These are phyloP conservation scores for Cinnamomum micranthum DNA, from an alignment of 164 flowering plant species.

Conservation along the genomic window DNA sequence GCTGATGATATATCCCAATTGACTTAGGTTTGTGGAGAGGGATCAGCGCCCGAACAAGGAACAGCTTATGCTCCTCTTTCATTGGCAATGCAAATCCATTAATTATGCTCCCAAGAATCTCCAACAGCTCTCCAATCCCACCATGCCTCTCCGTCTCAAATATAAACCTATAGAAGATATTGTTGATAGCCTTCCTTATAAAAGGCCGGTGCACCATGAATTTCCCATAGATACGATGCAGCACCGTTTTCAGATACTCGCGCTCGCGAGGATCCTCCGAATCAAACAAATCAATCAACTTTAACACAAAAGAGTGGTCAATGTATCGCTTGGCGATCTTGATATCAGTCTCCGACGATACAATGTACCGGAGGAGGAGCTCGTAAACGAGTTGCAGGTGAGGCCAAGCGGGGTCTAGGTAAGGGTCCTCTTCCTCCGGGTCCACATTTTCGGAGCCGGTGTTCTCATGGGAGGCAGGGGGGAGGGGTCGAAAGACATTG, in stretches of 20 bases:
- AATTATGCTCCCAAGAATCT: slow-evolving; percentile 51
- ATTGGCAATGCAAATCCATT: slow-evolving; percentile 54
- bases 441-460: slow-evolving; percentile 50
- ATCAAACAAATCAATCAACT: slow-evolving; percentile 46
- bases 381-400: slow-evolving; percentile 48
- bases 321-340: slow-evolving; percentile 50
- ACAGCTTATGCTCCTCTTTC: slow-evolving; percentile 58
- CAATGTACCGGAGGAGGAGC: slow-evolving; percentile 39
- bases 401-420: slow-evolving; percentile 60
- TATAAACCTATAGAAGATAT: slow-evolving; percentile 47
- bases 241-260: slow-evolving; percentile 49
- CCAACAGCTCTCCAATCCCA: slow-evolving; percentile 51
- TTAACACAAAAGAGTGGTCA: slow-evolving; percentile 46
- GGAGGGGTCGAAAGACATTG: slow-evolving; percentile 65
- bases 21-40: slow-evolving; percentile 53
- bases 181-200: slow-evolving; percentile 46
- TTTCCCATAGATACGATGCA: slow-evolving; percentile 51
- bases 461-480: slow-evolving; percentile 65
- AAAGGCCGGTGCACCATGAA: slow-evolving; percentile 56
- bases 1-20: slow-evolving; percentile 43
- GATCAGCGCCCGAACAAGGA: slow-evolving; percentile 47
- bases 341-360: slow-evolving; percentile 42
- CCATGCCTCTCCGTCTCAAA: slow-evolving; percentile 50
- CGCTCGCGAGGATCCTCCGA: slow-evolving; percentile 55
- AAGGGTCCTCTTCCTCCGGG: slow-evolving; percentile 76